Conservation (phyloP, 257 asterid genomes). For the Nicotiana benthamiana region DNA sequence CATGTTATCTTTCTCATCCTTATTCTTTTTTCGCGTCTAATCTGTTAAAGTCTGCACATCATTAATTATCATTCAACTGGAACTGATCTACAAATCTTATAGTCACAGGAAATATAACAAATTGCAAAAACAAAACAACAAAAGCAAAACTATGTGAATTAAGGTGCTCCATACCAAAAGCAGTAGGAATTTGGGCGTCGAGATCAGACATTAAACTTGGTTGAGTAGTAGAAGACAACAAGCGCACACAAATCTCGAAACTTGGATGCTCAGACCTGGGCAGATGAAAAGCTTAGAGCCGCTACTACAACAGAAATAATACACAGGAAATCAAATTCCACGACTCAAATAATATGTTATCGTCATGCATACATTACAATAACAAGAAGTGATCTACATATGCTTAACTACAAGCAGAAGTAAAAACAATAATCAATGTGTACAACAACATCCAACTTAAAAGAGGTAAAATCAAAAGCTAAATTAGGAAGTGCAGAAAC, state of each 20-base stretch:
- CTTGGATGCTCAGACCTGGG: slow-evolving; percentile 25
- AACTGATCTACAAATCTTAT: background rate
- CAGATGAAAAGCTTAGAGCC: background rate
- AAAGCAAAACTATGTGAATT: background rate
- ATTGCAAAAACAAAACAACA: background rate
- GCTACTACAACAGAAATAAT: background rate
- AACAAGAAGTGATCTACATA: background rate
- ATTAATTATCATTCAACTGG: background rate
- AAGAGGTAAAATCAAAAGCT: background rate
- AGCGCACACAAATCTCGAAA: background rate
- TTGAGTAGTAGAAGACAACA: background rate
- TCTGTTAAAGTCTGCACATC: background rate
- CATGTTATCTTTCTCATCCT: background rate
- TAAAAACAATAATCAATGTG: background rate
- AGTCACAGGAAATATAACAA: background rate
- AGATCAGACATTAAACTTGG: slow-evolving; percentile 59
- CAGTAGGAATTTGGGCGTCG: slow-evolving; percentile 44
- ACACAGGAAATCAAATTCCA: background rate
- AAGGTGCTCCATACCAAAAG: slow-evolving; percentile 34
- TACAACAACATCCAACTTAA: background rate
- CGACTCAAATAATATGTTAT: background rate
- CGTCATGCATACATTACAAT: background rate
- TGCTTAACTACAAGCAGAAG: background rate
- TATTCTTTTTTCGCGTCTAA: background rate
- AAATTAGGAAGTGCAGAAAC: background rate